Evolutionary conservation across 495 filamentous ascomycete genomes (phyloP), one percentile per base, ranked within the genome.

Genomic region (Podospora didyma): DNA sequence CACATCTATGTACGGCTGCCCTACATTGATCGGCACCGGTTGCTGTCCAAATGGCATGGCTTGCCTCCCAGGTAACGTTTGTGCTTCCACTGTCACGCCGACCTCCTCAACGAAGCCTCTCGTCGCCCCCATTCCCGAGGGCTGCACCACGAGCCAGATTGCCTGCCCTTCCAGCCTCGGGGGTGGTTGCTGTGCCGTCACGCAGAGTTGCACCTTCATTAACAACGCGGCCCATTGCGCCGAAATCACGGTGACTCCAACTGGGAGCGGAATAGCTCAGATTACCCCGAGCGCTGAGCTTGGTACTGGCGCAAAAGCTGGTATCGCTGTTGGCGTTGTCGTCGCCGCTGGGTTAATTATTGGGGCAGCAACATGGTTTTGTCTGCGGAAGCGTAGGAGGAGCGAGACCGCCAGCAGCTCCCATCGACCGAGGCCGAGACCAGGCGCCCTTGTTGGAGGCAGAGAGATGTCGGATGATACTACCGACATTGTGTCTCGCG

Each of bases 121-220:
- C 16, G 65, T 70, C 7, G 26, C 65, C 3, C 23, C 62, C 23
- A 70, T 73, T 20, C 73, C 72, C 6, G 57, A 72, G 2, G 70
- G 78, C 57, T 95, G 90, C 62, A 89, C 86, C 2, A 85, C 82
- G 1, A 85, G 87, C 7, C 90, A 88, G 69, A 88, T 89, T 55
- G 70, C 82, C 49, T 92, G 89, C 70, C 75, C 78, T 2, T 81
- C 82, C 1, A 78, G 81, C 49, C 84, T 88, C 54, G 79, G 82
- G 2, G 85, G 84, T 46, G 89, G 89, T 3, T 94, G 89, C 71
- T 94, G 89, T 64, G 81, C 83, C 19, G 81, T 83, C 2, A 87
- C 86, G 3, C 79, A 85, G 45, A 69, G 85, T 59, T 94, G 89
- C 65, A 83, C 84, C 44, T 79, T 79, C 0, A 82, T 85, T 0